A percentile compares a stretch with the other conserved stretches of the same genome.
These are phyloP conservation scores for Saccharomycopsis fermentans DNA, from an alignment of 805 yeast genomes.

Conservation along the genomic window DNA sequence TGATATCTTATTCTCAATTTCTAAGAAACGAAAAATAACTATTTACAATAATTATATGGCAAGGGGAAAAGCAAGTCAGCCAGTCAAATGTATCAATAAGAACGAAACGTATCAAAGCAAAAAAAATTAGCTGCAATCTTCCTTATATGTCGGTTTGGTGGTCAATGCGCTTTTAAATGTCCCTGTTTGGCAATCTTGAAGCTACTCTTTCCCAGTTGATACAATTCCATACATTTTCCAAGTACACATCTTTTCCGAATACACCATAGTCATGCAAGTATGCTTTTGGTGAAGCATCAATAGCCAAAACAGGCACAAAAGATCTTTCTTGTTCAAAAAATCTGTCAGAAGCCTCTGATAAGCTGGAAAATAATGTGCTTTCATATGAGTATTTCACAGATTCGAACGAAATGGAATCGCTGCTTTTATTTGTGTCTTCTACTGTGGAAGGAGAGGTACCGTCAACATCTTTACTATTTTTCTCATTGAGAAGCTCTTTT, in stretches of 20 bases:
- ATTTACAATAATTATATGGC: neutral
- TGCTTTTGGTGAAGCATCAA: constrained; percentile 63
- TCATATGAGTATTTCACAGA: neutral
- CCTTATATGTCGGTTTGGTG: neutral
- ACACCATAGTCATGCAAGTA: constrained; percentile 71
- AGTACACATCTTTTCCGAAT: constrained; percentile 55
- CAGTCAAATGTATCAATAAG: neutral
- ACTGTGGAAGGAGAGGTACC: constrained; percentile 10
- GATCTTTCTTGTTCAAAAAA: constrained; percentile 33
- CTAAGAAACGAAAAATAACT: neutral
- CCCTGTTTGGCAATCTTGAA: constrained; percentile 30
- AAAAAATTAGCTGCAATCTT: neutral
- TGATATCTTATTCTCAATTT: neutral
- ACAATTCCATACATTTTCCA: constrained; percentile 58
- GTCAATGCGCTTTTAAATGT: neutral
- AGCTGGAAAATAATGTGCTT: constrained; percentile 18
- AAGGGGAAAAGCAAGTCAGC: neutral
- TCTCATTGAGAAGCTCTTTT: constrained; percentile 6
- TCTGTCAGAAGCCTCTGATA: constrained; percentile 31
- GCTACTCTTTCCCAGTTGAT: constrained; percentile 63
- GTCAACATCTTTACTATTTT: constrained; percentile 1
- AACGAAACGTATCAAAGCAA: too few relatives aligned
- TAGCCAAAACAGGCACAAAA: constrained; percentile 52
- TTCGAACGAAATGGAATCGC: neutral
- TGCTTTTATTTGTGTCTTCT: constrained; percentile 13